Conservation (phyloP, 805 yeast genomes). For the Tetrapisispora namnaoensis region DNA sequence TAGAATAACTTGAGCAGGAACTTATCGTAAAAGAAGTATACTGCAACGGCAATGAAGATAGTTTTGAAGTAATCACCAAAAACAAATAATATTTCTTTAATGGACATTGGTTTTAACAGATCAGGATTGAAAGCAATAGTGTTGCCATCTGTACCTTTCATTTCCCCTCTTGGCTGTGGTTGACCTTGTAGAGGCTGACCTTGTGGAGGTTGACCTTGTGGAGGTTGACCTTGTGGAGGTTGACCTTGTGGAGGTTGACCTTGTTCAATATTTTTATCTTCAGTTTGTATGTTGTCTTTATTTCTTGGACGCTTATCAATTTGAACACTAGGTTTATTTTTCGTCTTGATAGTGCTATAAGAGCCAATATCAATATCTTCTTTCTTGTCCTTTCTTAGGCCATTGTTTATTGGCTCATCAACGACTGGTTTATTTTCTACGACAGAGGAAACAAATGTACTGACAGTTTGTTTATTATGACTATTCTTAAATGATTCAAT, state of each 20-base stretch:
- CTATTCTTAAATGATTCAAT: neutral
- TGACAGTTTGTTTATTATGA: neutral
- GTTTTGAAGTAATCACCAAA: slow-evolving; percentile 1
- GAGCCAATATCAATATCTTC: neutral
- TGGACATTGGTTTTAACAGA: neutral
- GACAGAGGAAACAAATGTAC: neutral
- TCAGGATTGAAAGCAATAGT: neutral
- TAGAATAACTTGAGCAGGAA: slow-evolving; percentile 1
- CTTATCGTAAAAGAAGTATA: slow-evolving; percentile 1
- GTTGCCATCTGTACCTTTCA: neutral
- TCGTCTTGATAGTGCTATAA: neutral
- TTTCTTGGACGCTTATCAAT: neutral
- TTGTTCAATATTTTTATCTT: neutral
- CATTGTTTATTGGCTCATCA: neutral
- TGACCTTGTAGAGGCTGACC: neutral
- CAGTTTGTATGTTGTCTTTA: neutral
- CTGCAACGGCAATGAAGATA: neutral
- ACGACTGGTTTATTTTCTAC: neutral
- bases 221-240: neutral
- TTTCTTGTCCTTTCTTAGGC: neutral
- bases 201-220: neutral
- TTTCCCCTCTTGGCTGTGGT: neutral
- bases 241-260: neutral
- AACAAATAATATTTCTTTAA: neutral
- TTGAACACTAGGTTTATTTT: neutral